Evolutionary conservation across 2,329 filamentous ascomycete genomes (phyloP).

Genomic region (Botrytis hyacinthi): DNA sequence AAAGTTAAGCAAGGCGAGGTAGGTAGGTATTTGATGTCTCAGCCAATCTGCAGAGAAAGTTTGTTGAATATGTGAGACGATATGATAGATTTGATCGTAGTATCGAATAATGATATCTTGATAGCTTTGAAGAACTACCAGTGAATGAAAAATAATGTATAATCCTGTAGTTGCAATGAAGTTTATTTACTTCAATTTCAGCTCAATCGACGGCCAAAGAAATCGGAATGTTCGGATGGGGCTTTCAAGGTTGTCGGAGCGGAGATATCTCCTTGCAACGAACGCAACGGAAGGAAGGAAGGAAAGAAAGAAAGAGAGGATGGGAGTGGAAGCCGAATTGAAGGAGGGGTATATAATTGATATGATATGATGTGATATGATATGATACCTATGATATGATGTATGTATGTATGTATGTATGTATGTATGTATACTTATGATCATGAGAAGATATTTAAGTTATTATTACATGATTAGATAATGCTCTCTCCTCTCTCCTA

Average conservation of each 20-base stretch:
- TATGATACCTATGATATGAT: no score
- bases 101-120: neutral
- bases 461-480: neutral
- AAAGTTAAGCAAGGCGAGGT: neutral
- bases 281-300: neutral
- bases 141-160: neutral
- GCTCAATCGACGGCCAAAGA: neutral
- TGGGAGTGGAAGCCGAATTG: neutral
- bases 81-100: neutral
- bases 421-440: neutral
- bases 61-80: neutral
- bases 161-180: neutral
- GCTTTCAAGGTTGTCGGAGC: neutral
- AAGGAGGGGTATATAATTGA: neutral
- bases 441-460: neutral
- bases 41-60: neutral
- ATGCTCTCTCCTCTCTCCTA: neutral
- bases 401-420: no score
- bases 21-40: neutral
- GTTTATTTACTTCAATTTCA: neutral
- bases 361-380: neutral
- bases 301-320: neutral
- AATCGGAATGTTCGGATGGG: conserved; percentile 2
- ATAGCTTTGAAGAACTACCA: neutral
- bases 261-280: neutral